Conservation (phyloP, 2,329 filamentous ascomycete genomes). For the Botrytis elliptica region DNA sequence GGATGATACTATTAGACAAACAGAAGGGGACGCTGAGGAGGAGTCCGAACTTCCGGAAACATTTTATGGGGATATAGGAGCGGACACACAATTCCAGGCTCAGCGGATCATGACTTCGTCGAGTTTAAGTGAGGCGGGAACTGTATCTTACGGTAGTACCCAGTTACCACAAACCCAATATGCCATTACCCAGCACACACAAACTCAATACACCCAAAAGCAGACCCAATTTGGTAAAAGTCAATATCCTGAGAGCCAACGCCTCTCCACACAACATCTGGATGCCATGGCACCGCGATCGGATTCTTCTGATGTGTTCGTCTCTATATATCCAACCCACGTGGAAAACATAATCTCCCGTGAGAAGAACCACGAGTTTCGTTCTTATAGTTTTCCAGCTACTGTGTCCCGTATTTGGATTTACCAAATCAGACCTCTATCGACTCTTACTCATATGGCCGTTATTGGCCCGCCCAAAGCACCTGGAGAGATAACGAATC, state of each 20-base stretch:
- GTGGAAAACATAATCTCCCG: conserved; percentile 52
- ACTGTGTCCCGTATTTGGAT: conserved; percentile 62
- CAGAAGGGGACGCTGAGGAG: not conserved
- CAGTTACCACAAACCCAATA: conserved; percentile 25
- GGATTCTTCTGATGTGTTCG: conserved; percentile 53
- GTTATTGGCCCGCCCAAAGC: conserved; percentile 48
- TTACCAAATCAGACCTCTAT: conserved; percentile 49
- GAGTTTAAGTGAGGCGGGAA: not conserved
- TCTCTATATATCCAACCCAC: conserved; percentile 49
- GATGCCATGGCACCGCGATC: conserved; percentile 49
- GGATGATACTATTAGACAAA: not conserved
- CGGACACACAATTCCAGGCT: conserved; percentile 32
- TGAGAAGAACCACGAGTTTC: conserved; percentile 54
- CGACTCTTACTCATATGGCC: conserved; percentile 59
- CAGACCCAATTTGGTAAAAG: conserved; percentile 25
- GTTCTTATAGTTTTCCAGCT: conserved; percentile 54
- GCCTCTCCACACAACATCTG: conserved; percentile 52
- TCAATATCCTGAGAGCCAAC: conserved; percentile 47
- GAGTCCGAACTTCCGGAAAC: conserved; percentile 29
- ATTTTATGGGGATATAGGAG: conserved; percentile 35
- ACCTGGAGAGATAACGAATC: conserved; percentile 49
- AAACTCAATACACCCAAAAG: not conserved
- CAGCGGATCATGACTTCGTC: conserved; percentile 23
- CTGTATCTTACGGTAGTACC: not conserved
- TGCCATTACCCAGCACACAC: not conserved